Evolutionary conservation across 2,329 filamentous ascomycete genomes (phyloP), one percentile per base, ranked within the genome.

Genomic region (Fusarium robinianum): DNA sequence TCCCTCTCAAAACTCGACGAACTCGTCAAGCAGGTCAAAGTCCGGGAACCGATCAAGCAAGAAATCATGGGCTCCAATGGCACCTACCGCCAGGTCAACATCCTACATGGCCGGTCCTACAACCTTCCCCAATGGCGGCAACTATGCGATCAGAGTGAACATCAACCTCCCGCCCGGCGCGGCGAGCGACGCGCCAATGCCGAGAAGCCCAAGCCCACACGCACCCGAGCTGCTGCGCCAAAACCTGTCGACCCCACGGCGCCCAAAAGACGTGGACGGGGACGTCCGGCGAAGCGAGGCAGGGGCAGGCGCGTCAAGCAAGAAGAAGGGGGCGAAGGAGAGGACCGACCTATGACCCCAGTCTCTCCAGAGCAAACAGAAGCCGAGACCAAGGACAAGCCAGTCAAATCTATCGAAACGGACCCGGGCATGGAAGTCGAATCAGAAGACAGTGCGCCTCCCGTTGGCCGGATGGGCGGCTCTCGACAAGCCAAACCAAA

Each of bases 31-130:
- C 85, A 87, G 51, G 88, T 99, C 67, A 86, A 85, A 64, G 91
- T 99, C 63, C 92, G 92, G 69, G 95, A 99, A 56, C 94, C 94
- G 4, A 97, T 99, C 66, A 96, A 90, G 64, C 94, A 99, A 69
- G 94, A 99, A 62, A 99, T 99, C 61, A 92, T 95, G 77, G 94
- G 94, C 27, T 90, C 88, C 37, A 90, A 92, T 64, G 95, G 94
- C 43, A 95, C 89, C 43, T 99, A 96, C 66, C 92, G 92, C 23
- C 94, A 99, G 68, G 89, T 94, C 63, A 99, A 99, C 65, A 91
- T 99, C 47, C 85, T 97, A 62, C 95, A 96, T 70, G 90, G 95
- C 66, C 82, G 94, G 65, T 90, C 90, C 10, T 99, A 99, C 73
- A 99, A 96, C 59, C 76, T 99, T 5, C 92, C 92, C 1, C 91